Evolutionary conservation across 169 alveolate species (phyloP).

Genomic region (Cryptosporidium ryanae): DNA sequence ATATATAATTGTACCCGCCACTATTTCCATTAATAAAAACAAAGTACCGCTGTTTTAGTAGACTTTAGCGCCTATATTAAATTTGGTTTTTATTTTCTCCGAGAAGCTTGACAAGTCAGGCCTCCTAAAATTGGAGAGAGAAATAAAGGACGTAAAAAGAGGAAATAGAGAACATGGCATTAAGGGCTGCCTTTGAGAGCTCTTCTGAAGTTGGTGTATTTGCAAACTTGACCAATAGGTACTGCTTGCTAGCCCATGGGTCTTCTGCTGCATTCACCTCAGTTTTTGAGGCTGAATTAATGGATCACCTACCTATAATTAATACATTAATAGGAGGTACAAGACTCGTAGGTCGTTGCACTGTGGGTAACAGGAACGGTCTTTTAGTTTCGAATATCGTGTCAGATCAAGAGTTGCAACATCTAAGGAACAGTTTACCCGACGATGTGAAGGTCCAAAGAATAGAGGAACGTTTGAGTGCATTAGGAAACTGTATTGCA

Average conservation of each 20-base stretch:
- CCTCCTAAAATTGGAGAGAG: background rate
- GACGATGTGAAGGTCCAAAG: constrained; percentile 94
- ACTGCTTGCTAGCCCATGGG: constrained; percentile 95
- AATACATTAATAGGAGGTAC: constrained; percentile 97
- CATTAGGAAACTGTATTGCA: constrained; percentile 97
- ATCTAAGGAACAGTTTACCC: constrained; percentile 96
- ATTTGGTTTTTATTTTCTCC: background rate
- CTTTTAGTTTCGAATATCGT: constrained; percentile 96
- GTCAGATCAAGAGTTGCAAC: constrained; percentile 96
- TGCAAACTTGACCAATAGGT: constrained; percentile 94
- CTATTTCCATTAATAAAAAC: background rate
- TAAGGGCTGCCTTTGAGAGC: constrained; percentile 90
- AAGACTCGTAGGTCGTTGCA: constrained; percentile 95
- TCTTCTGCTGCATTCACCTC: constrained; percentile 96
- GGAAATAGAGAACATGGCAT: constrained; percentile 44
- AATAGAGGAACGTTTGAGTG: constrained; percentile 97
- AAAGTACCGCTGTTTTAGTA: too few relatives aligned
- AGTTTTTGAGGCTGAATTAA: constrained; percentile 94
- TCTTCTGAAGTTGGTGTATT: constrained; percentile 98
- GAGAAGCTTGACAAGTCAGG: background rate
- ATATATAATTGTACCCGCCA: background rate
- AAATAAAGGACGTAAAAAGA: too few relatives aligned
- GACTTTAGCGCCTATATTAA: background rate
- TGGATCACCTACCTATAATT: constrained; percentile 95
- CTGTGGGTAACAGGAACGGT: constrained; percentile 97